Conservation (phyloP, 2,329 filamentous ascomycete genomes). For the Diaporthe amygdali region DNA sequence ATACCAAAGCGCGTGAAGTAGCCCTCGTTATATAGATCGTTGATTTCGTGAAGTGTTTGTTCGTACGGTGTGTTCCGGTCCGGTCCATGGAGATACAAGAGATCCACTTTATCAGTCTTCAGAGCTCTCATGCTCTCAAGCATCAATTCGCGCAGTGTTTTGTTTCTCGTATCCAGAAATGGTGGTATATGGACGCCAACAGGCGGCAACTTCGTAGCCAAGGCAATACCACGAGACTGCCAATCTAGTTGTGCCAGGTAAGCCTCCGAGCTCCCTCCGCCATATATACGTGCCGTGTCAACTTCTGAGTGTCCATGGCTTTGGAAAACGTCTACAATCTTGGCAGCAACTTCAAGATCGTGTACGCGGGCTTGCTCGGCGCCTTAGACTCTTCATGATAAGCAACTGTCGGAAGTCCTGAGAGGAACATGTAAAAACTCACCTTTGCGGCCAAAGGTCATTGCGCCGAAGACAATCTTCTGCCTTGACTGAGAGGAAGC, state of each 20-base stretch:
- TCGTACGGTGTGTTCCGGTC: slow-evolving; percentile 51
- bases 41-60: slow-evolving; percentile 50
- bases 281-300: slow-evolving; percentile 71
- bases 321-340: slow-evolving; percentile 69
- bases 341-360: slow-evolving; percentile 57
- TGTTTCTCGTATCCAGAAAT: slow-evolving; percentile 29
- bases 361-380: slow-evolving; percentile 34
- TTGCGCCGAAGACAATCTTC: slow-evolving; percentile 36
- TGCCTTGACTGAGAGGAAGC: not conserved
- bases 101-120: slow-evolving; percentile 44
- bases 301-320: slow-evolving; percentile 70
- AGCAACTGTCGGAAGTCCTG: not conserved
- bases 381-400: slow-evolving; percentile 18
- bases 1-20: slow-evolving; percentile 50
- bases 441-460: slow-evolving; percentile 34
- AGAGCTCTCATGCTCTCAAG: slow-evolving; percentile 43
- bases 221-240: slow-evolving; percentile 41
- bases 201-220: slow-evolving; percentile 50
- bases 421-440: not conserved
- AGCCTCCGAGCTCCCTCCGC: slow-evolving; percentile 67
- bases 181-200: slow-evolving; percentile 25
- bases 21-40: slow-evolving; percentile 50
- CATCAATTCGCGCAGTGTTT: slow-evolving; percentile 39
- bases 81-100: slow-evolving; percentile 56
- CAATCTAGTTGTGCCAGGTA: slow-evolving; percentile 46